Evolutionary conservation across 75 land plant genomes (phyloP), one percentile per base, ranked within the genome.

Genomic region (Sequoiadendron giganteum): DNA sequence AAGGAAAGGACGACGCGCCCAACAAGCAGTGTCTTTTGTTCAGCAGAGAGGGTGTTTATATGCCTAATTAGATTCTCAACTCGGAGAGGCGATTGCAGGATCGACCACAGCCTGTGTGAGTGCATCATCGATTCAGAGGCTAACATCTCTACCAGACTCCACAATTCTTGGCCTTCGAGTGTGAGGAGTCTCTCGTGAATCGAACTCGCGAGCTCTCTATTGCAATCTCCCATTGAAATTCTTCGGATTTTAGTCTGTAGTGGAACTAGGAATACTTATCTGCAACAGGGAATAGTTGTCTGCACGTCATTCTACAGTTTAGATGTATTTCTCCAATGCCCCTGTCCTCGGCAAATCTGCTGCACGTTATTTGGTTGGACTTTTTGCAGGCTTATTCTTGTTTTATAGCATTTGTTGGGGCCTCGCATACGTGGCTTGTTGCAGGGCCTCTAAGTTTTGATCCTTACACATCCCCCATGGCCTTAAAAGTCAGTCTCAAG

Each of bases 1-100:
- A 87, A 79, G 1, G 86, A 30, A 42, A 87, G 85, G 21, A 25
- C 43, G 2, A 79, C 54, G 11, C 86, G 86, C 21, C 54, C 88
- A 79, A 87, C 86, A 8, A 80, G 54, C 47, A 43, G 13, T 18
- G 3, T 76, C 9, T 48, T 76, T 11, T 87, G 56, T 40, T 49
- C 36, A 28, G 32, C 11, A 9, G 88, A 87, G 10, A 87, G 85
- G 28, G n/a, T 73, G 18, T 49, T 45, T 25, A 79, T 3, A 42
- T 85, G 19, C 65, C 68, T 40, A 55, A 85, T 34, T 48, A 55
- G 25, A 14, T 11, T 34, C 65, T 48, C 68, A 0, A 19, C 38
- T 49, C 30, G 18, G 19, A 21, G 3, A 55, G 56, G 19, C 11
- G 73, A 85, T 55, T 49, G 25, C 19, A 85, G 18, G 7, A 32